Conservation (phyloP, 2,329 filamentous ascomycete genomes). For the Xylariaceae sp. region DNA sequence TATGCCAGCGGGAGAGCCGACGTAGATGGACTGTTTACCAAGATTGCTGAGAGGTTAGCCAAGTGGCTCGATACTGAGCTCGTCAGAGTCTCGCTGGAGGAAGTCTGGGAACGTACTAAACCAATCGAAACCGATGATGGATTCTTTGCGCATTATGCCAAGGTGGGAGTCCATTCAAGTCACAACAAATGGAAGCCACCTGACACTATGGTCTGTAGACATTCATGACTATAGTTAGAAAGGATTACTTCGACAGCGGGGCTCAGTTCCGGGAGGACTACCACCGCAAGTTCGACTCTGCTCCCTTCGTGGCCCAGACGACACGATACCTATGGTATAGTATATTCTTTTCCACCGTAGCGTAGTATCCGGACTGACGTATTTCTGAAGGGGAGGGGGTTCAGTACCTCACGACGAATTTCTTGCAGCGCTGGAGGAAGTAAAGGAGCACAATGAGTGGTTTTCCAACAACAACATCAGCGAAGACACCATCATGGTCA, state of each 20-base stretch:
- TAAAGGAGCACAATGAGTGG: constrained; percentile 2
- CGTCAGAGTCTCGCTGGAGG: too few relatives aligned
- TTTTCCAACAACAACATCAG: background rate
- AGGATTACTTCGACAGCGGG: background rate
- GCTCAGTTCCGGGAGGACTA: constrained; percentile 1
- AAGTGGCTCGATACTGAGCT: too few relatives aligned
- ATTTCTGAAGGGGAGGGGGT: background rate
- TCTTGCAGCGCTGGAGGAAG: background rate
- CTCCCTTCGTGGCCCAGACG: constrained; percentile 1
- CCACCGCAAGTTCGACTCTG: background rate
- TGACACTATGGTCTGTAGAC: too few relatives aligned
- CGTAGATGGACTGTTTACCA: too few relatives aligned
- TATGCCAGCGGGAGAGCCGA: too few relatives aligned
- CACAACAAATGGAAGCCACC: too few relatives aligned
- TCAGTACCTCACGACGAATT: constrained; percentile 1
- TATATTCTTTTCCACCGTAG: too few relatives aligned
- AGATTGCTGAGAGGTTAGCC: too few relatives aligned
- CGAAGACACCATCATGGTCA: constrained; percentile 2
- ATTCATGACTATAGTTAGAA: constrained; percentile 2
- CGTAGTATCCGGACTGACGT: background rate
- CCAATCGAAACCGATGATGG: too few relatives aligned
- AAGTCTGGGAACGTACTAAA: too few relatives aligned
- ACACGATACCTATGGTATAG: constrained; percentile 4
- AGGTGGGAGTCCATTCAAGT: background rate
- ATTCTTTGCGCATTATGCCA: constrained; percentile 2